A percentile compares a stretch with the other conserved stretches of the same genome.
These are phyloP conservation scores for Fusarium sp. DNA, from an alignment of 2,329 filamentous ascomycete genomes.

Conservation along the genomic window DNA sequence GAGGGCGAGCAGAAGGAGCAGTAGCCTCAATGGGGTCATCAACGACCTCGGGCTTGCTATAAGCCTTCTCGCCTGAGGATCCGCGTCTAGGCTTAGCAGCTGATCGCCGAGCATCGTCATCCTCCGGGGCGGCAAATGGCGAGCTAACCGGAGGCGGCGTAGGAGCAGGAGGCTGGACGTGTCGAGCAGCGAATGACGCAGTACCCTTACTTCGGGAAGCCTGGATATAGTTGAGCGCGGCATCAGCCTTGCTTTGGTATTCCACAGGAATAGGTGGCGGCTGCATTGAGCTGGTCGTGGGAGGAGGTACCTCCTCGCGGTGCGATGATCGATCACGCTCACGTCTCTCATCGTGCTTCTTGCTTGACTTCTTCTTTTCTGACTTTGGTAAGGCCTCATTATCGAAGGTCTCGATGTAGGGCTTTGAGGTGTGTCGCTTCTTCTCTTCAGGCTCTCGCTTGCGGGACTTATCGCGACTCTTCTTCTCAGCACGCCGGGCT, in stretches of 20 bases:
- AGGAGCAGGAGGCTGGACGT: conserved; percentile 52
- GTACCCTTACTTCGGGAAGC: conserved; percentile 48
- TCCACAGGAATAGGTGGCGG: conserved; percentile 44
- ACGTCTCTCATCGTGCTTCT: conserved; percentile 56
- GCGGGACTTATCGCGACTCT: conserved; percentile 56
- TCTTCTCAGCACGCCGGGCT: conserved; percentile 53
- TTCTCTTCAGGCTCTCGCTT: conserved; percentile 56
- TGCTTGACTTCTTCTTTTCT: conserved; percentile 58
- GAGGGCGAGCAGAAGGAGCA: conserved; percentile 51
- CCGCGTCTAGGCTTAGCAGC: conserved; percentile 53
- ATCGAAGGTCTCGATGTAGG: conserved; percentile 54
- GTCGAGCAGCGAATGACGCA: conserved; percentile 41
- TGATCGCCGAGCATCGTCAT: conserved; percentile 53
- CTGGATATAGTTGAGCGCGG: conserved; percentile 51
- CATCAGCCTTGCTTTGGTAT: conserved; percentile 37
- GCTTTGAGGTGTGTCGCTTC: conserved; percentile 50
- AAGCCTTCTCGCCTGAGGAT: conserved; percentile 52
- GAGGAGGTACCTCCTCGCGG: conserved; percentile 49
- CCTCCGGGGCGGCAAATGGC: conserved; percentile 50
- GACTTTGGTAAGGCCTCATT: conserved; percentile 46
- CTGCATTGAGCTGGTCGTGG: conserved; percentile 37
- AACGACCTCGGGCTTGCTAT: conserved; percentile 52
- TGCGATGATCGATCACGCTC: conserved; percentile 54
- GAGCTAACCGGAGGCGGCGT: conserved; percentile 54
- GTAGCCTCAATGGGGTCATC: conserved; percentile 51